phyloP scores from a whole-genome alignment of 2,329 filamentous ascomycete species.

The Aspergillus pseudoglaucus region DNA sequence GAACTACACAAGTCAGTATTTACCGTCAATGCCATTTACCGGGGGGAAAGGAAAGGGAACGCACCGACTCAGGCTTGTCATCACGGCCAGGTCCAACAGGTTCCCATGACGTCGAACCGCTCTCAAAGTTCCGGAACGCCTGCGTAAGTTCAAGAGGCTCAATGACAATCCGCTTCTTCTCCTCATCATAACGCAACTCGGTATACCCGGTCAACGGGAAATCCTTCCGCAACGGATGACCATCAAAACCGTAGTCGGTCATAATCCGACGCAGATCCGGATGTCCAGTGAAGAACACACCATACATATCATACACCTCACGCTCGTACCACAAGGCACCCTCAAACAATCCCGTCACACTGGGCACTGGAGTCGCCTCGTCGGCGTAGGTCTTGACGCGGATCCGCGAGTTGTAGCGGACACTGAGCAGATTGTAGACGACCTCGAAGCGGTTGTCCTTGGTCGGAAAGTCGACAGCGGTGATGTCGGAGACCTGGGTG shows the following conservation, averaged over 20 bases:
- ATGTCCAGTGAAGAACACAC: slow-evolving; percentile 92
- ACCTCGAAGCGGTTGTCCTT: slow-evolving; percentile 94
- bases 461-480: slow-evolving; percentile 91
- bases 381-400: slow-evolving; percentile 98
- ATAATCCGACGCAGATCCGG: slow-evolving; percentile 95
- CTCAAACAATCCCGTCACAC: slow-evolving; percentile 77
- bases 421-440: slow-evolving; percentile 93
- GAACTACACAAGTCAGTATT: slow-evolving; percentile 50
- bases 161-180: slow-evolving; percentile 99
- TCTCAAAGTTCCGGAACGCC: slow-evolving; percentile 97
- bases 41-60: slow-evolving; percentile 20
- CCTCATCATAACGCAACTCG: slow-evolving; percentile 95
- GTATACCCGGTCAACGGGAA: slow-evolving; percentile 98
- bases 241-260: slow-evolving; percentile 99
- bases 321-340: slow-evolving; percentile 99
- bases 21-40: background rate
- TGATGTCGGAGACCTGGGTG: slow-evolving; percentile 88
- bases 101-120: slow-evolving; percentile 67
- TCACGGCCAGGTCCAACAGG: slow-evolving; percentile 67
- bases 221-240: slow-evolving; percentile 93
- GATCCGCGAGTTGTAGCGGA: slow-evolving; percentile 94
- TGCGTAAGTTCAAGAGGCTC: slow-evolving; percentile 97
- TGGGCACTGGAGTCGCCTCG: slow-evolving; percentile 88
- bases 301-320: slow-evolving; percentile 95
- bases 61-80: slow-evolving; percentile 64